phyloP scores from a whole-genome alignment of 2,329 filamentous ascomycete genomes.

The Tricladium varicosporioides region DNA sequence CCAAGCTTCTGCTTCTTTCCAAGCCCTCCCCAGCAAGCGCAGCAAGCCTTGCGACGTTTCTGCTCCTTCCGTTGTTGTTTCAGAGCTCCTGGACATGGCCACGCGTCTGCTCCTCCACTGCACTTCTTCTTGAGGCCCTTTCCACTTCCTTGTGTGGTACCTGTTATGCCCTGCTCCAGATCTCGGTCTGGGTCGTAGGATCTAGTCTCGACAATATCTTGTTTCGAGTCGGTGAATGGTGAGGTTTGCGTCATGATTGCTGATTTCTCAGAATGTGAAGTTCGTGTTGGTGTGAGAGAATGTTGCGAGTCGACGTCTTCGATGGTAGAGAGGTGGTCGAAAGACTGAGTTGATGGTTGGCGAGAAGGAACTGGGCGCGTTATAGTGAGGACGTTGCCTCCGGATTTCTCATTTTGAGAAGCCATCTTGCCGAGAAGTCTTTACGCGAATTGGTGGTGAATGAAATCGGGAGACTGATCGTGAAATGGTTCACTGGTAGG shows the following conservation, averaged over 20 bases:
- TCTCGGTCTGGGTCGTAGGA: neutral
- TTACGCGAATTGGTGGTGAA: too few relatives aligned
- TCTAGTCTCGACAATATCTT: constrained; percentile 2
- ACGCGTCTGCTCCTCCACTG: constrained; percentile 7
- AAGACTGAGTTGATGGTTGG: constrained; percentile 15
- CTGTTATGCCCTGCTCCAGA: constrained; percentile 2
- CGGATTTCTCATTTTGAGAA: constrained; percentile 15
- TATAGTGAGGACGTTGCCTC: constrained; percentile 17
- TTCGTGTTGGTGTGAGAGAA: constrained; percentile 11
- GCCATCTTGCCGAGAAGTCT: neutral
- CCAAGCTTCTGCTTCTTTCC: constrained; percentile 11
- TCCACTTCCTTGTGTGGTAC: neutral
- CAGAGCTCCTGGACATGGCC: constrained; percentile 3
- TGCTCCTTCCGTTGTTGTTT: constrained; percentile 8
- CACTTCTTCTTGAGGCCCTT: constrained; percentile 3
- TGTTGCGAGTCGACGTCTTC: constrained; percentile 43
- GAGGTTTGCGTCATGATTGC: constrained; percentile 9
- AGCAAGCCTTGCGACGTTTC: constrained; percentile 8
- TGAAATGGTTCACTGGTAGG: too few relatives aligned
- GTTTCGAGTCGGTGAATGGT: constrained; percentile 5
- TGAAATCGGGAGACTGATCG: too few relatives aligned
- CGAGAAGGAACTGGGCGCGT: constrained; percentile 14
- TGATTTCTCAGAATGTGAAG: constrained; percentile 14
- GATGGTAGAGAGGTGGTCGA: constrained; percentile 54
- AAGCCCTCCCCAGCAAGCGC: constrained; percentile 11